Conservation (phyloP, 352 stramenopile genomes). For the Phytophthora pseudosyringae region DNA sequence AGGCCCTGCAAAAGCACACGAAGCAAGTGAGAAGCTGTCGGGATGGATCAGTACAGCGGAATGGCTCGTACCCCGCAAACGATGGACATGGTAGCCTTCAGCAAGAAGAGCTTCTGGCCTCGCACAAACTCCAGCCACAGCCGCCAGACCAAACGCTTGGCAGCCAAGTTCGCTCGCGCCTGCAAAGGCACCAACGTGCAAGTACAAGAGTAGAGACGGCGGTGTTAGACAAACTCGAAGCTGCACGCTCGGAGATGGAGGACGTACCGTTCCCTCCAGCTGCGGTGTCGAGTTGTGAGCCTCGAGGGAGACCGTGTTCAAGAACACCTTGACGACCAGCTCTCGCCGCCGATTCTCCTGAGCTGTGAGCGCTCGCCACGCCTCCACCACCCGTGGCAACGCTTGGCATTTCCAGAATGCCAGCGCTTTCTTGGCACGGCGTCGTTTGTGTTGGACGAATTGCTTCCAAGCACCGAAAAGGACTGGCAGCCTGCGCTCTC, state of each 20-base stretch:
- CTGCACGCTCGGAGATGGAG: neutral
- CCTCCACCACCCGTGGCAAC: slow-evolving; percentile 60
- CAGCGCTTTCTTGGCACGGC: slow-evolving; percentile 62
- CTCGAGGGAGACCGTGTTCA: slow-evolving; percentile 67
- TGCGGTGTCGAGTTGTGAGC: slow-evolving; percentile 75
- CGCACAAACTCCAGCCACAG: slow-evolving; percentile 62
- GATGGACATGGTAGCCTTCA: slow-evolving; percentile 76
- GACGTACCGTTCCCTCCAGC: slow-evolving; percentile 46
- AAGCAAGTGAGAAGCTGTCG: neutral
- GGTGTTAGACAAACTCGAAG: slow-evolving; percentile 3
- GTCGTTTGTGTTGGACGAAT: slow-evolving; percentile 43
- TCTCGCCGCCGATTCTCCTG: slow-evolving; percentile 40
- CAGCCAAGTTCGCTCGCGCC: slow-evolving; percentile 49
- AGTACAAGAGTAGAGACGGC: neutral
- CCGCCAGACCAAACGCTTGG: slow-evolving; percentile 53
- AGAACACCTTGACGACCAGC: slow-evolving; percentile 62
- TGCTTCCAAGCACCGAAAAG: slow-evolving; percentile 60
- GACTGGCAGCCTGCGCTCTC: slow-evolving; percentile 48
- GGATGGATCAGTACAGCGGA: neutral
- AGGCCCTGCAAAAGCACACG: slow-evolving; percentile 50
- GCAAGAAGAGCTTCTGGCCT: slow-evolving; percentile 69
- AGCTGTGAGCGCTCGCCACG: slow-evolving; percentile 45
- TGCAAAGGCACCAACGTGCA: slow-evolving; percentile 23
- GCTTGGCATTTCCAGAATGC: slow-evolving; percentile 77
- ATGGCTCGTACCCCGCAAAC: slow-evolving; percentile 54